Evolutionary conservation across 305 asterid species (phyloP).

Genomic region (Plantago coronopus): DNA sequence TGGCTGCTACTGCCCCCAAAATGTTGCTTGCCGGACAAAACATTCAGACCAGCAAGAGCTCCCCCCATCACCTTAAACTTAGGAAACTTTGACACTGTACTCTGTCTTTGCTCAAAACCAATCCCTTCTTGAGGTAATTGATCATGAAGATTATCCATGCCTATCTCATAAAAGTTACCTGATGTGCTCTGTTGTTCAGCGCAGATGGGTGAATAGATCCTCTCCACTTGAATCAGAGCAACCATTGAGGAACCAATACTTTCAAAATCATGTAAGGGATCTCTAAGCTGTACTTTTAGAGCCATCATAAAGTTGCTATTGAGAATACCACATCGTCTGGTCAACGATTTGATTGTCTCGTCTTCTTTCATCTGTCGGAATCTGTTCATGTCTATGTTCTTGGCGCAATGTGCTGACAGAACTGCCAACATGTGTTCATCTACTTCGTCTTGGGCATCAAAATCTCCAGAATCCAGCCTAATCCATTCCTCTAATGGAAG

Average conservation of each 20-base stretch:
- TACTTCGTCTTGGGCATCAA: conserved; percentile 25
- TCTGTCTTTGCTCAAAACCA: conserved; percentile 19
- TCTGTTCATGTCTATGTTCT: conserved; percentile 21
- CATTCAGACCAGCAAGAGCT: conserved; percentile 57
- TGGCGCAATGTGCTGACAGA: conserved; percentile 30
- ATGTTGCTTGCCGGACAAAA: conserved; percentile 31
- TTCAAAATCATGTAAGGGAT: conserved; percentile 67
- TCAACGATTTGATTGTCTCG: conserved; percentile 15
- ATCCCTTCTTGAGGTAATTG: conserved; percentile 20
- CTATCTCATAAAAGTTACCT: conserved; percentile 20
- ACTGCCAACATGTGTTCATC: conserved; percentile 28
- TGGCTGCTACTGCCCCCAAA: conserved; percentile 50
- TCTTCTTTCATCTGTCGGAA: conserved; percentile 19
- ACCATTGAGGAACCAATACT: conserved; percentile 73
- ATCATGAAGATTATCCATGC: conserved; percentile 21
- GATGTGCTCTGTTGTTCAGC: not conserved
- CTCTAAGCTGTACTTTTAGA: conserved; percentile 77
- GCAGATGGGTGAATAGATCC: conserved; percentile 20
- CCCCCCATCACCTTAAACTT: conserved; percentile 49
- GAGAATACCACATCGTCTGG: conserved; percentile 26
- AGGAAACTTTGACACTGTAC: conserved; percentile 16
- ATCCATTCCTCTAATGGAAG: conserved; percentile 63
- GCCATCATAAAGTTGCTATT: conserved; percentile 47
- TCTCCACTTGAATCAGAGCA: conserved; percentile 54
- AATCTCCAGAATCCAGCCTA: conserved; percentile 44